Conservation (phyloP, 495 filamentous ascomycete species). For the Penicilliopsis zonata region DNA sequence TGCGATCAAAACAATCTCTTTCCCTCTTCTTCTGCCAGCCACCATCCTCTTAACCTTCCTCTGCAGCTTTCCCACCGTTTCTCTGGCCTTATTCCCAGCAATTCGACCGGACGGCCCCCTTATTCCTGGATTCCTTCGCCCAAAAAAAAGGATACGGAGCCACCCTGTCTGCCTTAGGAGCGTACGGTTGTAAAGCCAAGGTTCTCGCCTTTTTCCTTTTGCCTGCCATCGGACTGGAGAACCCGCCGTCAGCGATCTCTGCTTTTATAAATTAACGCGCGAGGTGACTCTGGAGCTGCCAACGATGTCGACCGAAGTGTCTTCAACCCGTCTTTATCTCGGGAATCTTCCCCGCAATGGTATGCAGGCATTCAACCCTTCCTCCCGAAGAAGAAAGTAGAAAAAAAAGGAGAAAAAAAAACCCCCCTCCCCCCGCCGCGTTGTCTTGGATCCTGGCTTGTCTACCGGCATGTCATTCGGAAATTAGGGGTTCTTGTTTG, state of each 20-base stretch:
- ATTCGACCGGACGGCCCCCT: slow-evolving; percentile 1
- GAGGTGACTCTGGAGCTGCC: slow-evolving; percentile 5
- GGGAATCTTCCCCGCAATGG: slow-evolving; percentile 95
- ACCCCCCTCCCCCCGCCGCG: slow-evolving; percentile 6
- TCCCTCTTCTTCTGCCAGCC: slow-evolving; percentile 1
- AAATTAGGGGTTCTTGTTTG: neutral
- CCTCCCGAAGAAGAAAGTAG: slow-evolving; percentile 8
- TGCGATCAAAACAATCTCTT: slow-evolving; percentile 7
- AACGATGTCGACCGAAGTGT: slow-evolving; percentile 59
- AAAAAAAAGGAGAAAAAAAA: neutral
- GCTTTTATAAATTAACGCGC: too few relatives aligned
- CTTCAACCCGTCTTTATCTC: slow-evolving; percentile 87
- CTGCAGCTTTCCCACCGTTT: slow-evolving; percentile 1
- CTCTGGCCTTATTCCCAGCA: slow-evolving; percentile 1
- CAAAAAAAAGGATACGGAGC: neutral
- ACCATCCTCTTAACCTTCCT: slow-evolving; percentile 3
- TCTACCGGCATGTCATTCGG: slow-evolving; percentile 1
- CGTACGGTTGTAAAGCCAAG: neutral
- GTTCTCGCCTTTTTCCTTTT: slow-evolving; percentile 3
- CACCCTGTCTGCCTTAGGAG: neutral
- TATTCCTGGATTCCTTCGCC: neutral
- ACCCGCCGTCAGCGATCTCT: too few relatives aligned
- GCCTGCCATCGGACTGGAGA: slow-evolving; percentile 2
- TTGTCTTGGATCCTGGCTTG: slow-evolving; percentile 8
- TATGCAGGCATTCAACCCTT: slow-evolving; percentile 44